A percentile compares a stretch with the other conserved stretches of the same genome.
Evolutionary conservation across 2,329 filamentous ascomycete genomes (phyloP).

Genomic region (Massarina eburnea): DNA sequence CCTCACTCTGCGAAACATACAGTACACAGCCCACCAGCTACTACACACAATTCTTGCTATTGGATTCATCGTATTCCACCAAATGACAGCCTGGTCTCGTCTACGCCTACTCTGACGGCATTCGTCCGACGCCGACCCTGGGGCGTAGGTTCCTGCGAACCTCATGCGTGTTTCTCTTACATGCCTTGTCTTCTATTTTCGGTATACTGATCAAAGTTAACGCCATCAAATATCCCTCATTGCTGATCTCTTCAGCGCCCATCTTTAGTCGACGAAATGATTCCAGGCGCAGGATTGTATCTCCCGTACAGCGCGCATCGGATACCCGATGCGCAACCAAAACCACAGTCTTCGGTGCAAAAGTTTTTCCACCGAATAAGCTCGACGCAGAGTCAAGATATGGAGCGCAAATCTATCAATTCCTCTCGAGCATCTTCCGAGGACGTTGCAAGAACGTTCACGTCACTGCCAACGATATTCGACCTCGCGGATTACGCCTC

Average conservation of each 20-base stretch:
- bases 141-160: constrained; percentile 2
- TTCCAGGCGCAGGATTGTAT: constrained; percentile 19
- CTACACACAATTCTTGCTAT: neutral
- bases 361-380: constrained; percentile 18
- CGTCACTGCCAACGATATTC: constrained; percentile 27
- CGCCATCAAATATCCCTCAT: neutral
- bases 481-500: constrained; percentile 30
- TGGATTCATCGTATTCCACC: neutral
- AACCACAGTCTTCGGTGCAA: constrained; percentile 1
- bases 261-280: constrained; percentile 3
- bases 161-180: neutral
- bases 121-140: neutral
- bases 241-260: neutral
- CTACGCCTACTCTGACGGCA: neutral
- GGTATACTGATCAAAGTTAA: neutral
- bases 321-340: constrained; percentile 1
- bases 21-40: neutral
- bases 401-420: constrained; percentile 9
- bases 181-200: constrained; percentile 6
- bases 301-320: constrained; percentile 21
- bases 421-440: constrained; percentile 8
- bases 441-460: constrained; percentile 13
- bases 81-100: constrained; percentile 1
- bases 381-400: constrained; percentile 9
- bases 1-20: neutral